Evolutionary conservation across 805 yeast species (phyloP), one percentile per base, ranked within the genome.

Genomic region (Cyberlindnera sargentensis): DNA sequence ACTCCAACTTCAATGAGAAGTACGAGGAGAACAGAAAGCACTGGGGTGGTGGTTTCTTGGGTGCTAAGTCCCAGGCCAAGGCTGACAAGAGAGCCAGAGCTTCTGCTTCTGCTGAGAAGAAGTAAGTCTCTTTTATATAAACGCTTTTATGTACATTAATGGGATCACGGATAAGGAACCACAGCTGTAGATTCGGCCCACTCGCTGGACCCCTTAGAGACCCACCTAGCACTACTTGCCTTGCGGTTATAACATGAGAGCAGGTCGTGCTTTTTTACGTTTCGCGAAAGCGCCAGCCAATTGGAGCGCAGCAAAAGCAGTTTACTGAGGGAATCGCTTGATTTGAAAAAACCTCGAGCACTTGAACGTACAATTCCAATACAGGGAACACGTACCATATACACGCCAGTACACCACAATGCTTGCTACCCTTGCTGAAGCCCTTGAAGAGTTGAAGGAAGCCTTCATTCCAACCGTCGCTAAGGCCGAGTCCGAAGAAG

Each of bases 1-100:
- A 88, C 75, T 83, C 95, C 59, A 89, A 88, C 93, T 91, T 84
- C 75, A 70, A 73, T 62, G 95, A 86, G 68, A 87, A 88, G 75
- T 87, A 83, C 84, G 97, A 91, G 67, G 97, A 93, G 62, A 66
- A 78, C 68, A 91, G 95, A 82, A 89, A 87, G 77, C 95, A 88
- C 84, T 91, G 99, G 99, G 98, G 98, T 80, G 99, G 99, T 80
- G 99, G 99, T 80, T 68, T 88, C 72, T 76, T 93, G 80, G 96
- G 98, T 72, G 75, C 84, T 62, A 93, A 91, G 80, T 88, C 97
- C 65, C 79, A 78, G 65, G 93, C 82, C 66, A 87, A 84, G 78
- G 67, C 71, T 55, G 90, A 39, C 23, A 57, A 57, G 51, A 57
- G 53, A 51, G 47, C 50, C 30, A 50, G 32, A 44, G 47, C 41